Conservation (phyloP, 2,329 filamentous ascomycete species). For the Alternaria incomplexa region DNA sequence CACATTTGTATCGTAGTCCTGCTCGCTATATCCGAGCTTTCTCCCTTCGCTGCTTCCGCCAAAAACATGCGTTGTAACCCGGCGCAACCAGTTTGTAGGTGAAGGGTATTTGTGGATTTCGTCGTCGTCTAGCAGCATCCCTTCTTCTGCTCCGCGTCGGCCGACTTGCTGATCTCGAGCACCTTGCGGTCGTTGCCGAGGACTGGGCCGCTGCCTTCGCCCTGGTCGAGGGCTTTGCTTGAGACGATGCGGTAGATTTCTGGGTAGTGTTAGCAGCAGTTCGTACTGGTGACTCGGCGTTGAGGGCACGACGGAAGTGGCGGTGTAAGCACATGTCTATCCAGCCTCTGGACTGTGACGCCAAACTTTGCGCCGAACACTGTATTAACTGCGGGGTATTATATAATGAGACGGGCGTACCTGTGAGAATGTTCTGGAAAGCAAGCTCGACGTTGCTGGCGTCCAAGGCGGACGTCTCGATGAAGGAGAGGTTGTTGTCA, state of each 20-base stretch:
- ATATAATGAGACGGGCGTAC: conserved; percentile 60
- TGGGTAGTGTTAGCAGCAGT: conserved; percentile 47
- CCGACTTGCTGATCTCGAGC: conserved; percentile 85
- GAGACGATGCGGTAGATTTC: conserved; percentile 99
- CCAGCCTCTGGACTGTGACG: neutral
- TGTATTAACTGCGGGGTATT: neutral
- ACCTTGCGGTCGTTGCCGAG: conserved; percentile 75
- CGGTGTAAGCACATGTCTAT: conserved; percentile 12
- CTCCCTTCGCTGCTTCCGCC: neutral
- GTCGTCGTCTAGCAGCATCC: conserved; percentile 72
- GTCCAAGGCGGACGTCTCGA: conserved; percentile 97
- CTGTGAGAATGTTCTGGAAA: conserved; percentile 99
- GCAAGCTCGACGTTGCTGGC: conserved; percentile 99
- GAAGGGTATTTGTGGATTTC: conserved; percentile 8
- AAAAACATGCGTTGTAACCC: conserved; percentile 13
- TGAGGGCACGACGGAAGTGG: conserved; percentile 11
- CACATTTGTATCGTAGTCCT: conserved; percentile 19
- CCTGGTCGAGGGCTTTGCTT: conserved; percentile 92
- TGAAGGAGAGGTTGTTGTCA: conserved; percentile 98
- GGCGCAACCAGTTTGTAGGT: conserved; percentile 23
- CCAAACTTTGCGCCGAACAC: neutral
- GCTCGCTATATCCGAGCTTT: conserved; percentile 7
- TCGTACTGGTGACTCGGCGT: neutral
- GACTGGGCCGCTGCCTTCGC: conserved; percentile 79
- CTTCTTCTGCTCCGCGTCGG: conserved; percentile 78